Evolutionary conservation across 1,284 basidiomycete species (phyloP).

Genomic region (Pseudozyma hubeiensis): DNA sequence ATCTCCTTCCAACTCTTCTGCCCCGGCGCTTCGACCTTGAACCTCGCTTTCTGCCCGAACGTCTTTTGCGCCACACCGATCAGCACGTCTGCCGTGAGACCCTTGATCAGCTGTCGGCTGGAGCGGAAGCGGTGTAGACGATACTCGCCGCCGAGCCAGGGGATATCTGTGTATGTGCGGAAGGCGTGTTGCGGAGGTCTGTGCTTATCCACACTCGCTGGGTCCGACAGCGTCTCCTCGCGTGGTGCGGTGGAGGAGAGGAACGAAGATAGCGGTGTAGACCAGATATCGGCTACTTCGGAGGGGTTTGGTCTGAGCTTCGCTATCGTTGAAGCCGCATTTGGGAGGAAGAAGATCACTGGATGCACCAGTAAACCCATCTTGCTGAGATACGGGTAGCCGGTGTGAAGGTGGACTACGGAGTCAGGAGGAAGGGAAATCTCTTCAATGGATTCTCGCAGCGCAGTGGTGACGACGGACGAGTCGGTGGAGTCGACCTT

Average conservation of each 20-base stretch:
- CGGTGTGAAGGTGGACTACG: conserved; percentile 41
- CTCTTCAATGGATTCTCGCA: conserved; percentile 52
- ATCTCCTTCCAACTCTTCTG: conserved; percentile 44
- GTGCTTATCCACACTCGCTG: conserved; percentile 40
- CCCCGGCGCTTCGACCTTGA: conserved; percentile 13
- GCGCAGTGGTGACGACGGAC: conserved; percentile 33
- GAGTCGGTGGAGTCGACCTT: conserved; percentile 40
- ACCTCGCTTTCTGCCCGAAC: conserved; percentile 20
- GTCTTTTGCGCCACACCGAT: conserved; percentile 32
- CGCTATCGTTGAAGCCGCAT: conserved; percentile 14
- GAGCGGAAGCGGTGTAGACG: conserved; percentile 48
- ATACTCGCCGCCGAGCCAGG: conserved; percentile 39
- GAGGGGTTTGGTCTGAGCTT: conserved; percentile 23
- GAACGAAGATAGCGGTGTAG: conserved; percentile 22
- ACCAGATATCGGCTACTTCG: conserved; percentile 51
- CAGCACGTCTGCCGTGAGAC: conserved; percentile 49
- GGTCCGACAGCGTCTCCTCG: conserved; percentile 11
- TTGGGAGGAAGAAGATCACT: conserved; percentile 35
- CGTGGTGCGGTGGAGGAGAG: conserved; percentile 21
- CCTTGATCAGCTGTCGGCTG: conserved; percentile 47
- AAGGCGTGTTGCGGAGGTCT: conserved; percentile 40
- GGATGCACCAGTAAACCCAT: conserved; percentile 54
- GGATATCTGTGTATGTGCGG: conserved; percentile 52
- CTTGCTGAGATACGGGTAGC: conserved; percentile 47
- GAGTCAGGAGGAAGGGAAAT: conserved; percentile 20